phyloP scores from a whole-genome alignment of 768 basidiomycete species.

The Agaricus sinodeliciosus region DNA sequence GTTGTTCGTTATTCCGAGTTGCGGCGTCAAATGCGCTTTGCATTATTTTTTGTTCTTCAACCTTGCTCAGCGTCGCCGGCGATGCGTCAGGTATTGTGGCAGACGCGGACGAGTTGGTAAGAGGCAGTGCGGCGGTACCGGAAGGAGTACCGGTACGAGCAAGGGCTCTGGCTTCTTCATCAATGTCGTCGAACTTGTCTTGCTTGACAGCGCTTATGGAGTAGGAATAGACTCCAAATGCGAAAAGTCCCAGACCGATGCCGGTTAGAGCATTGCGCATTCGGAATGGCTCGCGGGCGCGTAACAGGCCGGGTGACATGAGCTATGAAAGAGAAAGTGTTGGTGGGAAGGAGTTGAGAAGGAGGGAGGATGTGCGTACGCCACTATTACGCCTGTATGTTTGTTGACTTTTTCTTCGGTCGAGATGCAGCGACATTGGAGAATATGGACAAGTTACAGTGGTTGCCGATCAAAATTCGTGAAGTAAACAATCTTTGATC shows the following conservation, averaged over 20 bases:
- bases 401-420: constrained; percentile 33
- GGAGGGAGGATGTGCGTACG: constrained; percentile 22
- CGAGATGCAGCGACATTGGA: constrained; percentile 33
- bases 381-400: constrained; percentile 50
- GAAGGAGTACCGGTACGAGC: constrained; percentile 8
- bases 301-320: constrained; percentile 83
- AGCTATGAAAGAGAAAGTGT: constrained; percentile 32
- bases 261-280: constrained; percentile 78
- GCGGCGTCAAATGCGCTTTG: constrained; percentile 4
- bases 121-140: constrained; percentile 2
- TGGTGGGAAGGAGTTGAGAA: not conserved
- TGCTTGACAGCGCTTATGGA: constrained; percentile 93
- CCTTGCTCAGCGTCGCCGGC: not conserved
- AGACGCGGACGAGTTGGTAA: not conserved
- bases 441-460: not conserved
- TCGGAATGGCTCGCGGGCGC: constrained; percentile 83
- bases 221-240: constrained; percentile 81
- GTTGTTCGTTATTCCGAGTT: not conserved
- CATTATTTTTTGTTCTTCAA: constrained; percentile 5
- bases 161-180: constrained; percentile 68
- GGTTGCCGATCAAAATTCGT: not conserved
- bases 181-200: constrained; percentile 84
- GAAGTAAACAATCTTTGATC: too few species aligned
- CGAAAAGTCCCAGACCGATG: constrained; percentile 61
- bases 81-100: not conserved